phyloP scores from a whole-genome alignment of 176 grass and related monocot genomes.

The Cenchrus fungigraminus region DNA sequence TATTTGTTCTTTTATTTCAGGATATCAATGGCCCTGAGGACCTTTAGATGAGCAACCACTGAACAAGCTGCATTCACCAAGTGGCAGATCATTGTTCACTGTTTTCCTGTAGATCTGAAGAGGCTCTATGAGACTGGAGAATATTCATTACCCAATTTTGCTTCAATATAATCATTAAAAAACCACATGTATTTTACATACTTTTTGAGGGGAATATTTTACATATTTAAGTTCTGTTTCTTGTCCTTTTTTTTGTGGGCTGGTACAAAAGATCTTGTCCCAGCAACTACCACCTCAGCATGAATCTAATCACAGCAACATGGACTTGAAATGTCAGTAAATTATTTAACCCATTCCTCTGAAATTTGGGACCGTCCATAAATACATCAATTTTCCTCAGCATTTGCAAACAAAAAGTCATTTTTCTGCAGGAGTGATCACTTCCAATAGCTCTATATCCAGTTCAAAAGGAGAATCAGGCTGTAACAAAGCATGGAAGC shows the following conservation, averaged over 20 bases:
- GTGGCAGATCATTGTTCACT: constrained; percentile 8
- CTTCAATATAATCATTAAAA: constrained; percentile 15
- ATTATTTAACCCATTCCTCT: neutral
- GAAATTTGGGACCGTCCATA: constrained; percentile 26
- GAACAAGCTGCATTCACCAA: neutral
- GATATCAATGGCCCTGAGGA: constrained; percentile 59
- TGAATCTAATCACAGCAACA: constrained; percentile 26
- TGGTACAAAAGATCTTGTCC: constrained; percentile 6
- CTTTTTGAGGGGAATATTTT: constrained; percentile 5
- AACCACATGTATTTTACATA: neutral
- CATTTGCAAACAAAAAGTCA: constrained; percentile 34
- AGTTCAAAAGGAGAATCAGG: constrained; percentile 75
- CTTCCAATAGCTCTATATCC: constrained; percentile 81
- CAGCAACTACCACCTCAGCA: constrained; percentile 23
- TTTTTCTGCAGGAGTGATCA: constrained; percentile 51
- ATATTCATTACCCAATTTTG: constrained; percentile 32
- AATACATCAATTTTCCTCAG: constrained; percentile 19
- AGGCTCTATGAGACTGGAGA: constrained; percentile 35
- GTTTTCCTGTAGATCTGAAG: constrained; percentile 30
- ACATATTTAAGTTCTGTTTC: constrained; percentile 24
- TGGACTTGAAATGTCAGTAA: neutral
- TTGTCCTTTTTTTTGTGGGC: neutral
- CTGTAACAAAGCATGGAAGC: constrained; percentile 49
- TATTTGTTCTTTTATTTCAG: constrained; percentile 43
- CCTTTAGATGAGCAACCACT: constrained; percentile 27